Evolutionary conservation across 163 green algal genomes (phyloP).

Genomic region (Volvox carteri): DNA sequence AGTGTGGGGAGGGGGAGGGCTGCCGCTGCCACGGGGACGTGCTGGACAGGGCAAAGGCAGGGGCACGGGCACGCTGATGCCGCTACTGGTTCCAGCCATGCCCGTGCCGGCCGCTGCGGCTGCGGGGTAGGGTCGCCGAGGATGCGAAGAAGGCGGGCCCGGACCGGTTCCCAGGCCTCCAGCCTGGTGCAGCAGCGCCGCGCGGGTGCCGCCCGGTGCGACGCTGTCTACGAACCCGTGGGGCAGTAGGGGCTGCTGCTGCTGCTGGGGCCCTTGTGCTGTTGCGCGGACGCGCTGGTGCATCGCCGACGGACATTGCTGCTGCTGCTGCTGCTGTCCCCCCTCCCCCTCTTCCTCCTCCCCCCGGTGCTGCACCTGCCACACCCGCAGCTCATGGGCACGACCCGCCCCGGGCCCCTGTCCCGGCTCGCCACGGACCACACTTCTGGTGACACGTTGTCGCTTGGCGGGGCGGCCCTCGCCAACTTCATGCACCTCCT

Average conservation of each 20-base stretch:
- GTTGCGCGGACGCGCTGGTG: no score
- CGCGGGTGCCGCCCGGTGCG: neutral
- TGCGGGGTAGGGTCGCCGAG: neutral
- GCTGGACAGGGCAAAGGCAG: neutral
- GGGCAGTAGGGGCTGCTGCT: neutral
- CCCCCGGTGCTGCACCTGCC: neutral
- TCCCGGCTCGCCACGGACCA: neutral
- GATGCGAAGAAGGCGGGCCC: neutral
- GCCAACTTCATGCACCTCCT: neutral
- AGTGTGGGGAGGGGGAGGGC: no score
- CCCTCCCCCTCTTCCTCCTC: conserved; percentile 11
- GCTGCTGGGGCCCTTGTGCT: no score
- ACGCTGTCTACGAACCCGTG: neutral
- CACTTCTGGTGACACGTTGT: neutral
- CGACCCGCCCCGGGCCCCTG: neutral
- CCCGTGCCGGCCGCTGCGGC: no score
- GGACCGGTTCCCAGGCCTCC: neutral
- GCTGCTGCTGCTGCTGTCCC: conserved; percentile 18
- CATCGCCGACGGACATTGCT: no score
- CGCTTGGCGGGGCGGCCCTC: conserved; percentile 8
- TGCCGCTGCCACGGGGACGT: no score
- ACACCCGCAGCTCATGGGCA: neutral
- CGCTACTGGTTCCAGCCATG: no score
- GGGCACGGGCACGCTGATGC: no score
- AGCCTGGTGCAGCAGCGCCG: neutral